A percentile compares a stretch with the other conserved stretches of the same genome.
Conservation (phyloP, 2,329 filamentous ascomycete species). For the Ophiobolus disseminans region DNA sequence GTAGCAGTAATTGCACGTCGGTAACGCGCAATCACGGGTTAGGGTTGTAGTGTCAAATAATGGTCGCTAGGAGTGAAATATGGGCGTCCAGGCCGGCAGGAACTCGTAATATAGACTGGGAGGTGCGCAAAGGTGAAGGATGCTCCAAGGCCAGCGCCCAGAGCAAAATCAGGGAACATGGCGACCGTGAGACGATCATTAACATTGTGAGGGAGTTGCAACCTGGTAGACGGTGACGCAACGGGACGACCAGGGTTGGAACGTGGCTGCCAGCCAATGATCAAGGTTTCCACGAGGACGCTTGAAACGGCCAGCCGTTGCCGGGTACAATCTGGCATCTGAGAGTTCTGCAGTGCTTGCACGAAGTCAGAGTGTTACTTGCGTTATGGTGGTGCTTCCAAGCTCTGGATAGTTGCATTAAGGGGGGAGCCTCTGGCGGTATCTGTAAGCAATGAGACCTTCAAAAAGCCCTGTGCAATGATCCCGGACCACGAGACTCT, state of each 20-base stretch:
- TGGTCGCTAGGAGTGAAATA: slow-evolving; percentile 17
- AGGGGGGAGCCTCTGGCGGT: no score
- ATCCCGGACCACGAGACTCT: no score
- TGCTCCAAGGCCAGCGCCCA: slow-evolving; percentile 16
- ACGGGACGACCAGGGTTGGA: slow-evolving; percentile 24
- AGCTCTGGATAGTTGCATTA: no score
- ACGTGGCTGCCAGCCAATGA: slow-evolving; percentile 27
- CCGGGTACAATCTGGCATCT: no score
- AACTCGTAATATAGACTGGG: slow-evolving; percentile 13
- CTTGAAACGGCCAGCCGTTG: slow-evolving; percentile 18
- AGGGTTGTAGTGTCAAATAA: slow-evolving; percentile 10
- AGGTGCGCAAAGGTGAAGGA: slow-evolving; percentile 12
- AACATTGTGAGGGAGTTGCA: slow-evolving; percentile 32
- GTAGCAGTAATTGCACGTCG: slow-evolving; percentile 15
- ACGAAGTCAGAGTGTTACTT: no score
- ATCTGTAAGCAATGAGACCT: no score
- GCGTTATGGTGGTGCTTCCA: no score
- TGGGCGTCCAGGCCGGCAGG: slow-evolving; percentile 21
- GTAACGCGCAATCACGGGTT: slow-evolving; percentile 17
- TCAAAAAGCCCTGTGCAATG: no score
- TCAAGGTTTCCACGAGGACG: slow-evolving; percentile 5
- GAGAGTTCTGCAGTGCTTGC: no score
- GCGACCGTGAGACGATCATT: slow-evolving; percentile 21
- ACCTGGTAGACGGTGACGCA: slow-evolving; percentile 33
- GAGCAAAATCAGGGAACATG: slow-evolving; percentile 31